Evolutionary conservation across 1,284 basidiomycete species (phyloP).

Genomic region (Ustilago esculenta): DNA sequence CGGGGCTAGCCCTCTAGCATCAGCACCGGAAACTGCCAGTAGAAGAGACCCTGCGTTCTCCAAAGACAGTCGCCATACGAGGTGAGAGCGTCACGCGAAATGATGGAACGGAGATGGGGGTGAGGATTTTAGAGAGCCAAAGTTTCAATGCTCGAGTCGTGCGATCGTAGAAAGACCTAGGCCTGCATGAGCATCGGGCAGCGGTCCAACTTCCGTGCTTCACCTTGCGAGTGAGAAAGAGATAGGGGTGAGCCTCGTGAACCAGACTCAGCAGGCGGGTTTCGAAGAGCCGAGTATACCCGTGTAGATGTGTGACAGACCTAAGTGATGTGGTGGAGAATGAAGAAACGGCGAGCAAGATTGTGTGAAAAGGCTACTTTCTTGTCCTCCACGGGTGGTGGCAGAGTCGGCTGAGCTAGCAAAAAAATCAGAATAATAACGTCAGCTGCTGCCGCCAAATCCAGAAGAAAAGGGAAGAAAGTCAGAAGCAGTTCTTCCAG

Average conservation of each 20-base stretch:
- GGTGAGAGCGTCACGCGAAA: not conserved
- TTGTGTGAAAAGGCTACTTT: not conserved
- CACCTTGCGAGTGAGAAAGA: too few relatives aligned
- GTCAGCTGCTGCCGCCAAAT: constrained; percentile 11
- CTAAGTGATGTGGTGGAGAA: too few relatives aligned
- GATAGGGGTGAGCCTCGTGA: too few relatives aligned
- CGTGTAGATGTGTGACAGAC: too few relatives aligned
- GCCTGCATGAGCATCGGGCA: not conserved
- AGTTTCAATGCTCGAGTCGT: not conserved
- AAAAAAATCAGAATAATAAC: constrained; percentile 32
- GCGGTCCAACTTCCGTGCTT: too few relatives aligned
- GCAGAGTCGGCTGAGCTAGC: constrained; percentile 13
- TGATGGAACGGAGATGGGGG: too few relatives aligned
- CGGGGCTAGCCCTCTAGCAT: constrained; percentile 16
- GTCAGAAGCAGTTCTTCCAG: constrained; percentile 5
- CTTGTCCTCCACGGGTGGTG: not conserved
- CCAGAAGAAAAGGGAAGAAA: not conserved
- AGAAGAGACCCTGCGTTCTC: not conserved
- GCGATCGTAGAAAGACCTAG: not conserved
- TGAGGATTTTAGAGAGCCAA: too few relatives aligned
- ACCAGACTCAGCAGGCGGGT: not conserved
- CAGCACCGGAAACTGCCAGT: constrained; percentile 8
- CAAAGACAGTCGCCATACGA: constrained; percentile 12
- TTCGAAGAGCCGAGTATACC: not conserved
- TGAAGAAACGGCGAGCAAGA: too few relatives aligned